These are phyloP conservation scores for Kwoniella heveanensis DNA, from an alignment of 768 basidiomycete genomes.

Conservation along the genomic window DNA sequence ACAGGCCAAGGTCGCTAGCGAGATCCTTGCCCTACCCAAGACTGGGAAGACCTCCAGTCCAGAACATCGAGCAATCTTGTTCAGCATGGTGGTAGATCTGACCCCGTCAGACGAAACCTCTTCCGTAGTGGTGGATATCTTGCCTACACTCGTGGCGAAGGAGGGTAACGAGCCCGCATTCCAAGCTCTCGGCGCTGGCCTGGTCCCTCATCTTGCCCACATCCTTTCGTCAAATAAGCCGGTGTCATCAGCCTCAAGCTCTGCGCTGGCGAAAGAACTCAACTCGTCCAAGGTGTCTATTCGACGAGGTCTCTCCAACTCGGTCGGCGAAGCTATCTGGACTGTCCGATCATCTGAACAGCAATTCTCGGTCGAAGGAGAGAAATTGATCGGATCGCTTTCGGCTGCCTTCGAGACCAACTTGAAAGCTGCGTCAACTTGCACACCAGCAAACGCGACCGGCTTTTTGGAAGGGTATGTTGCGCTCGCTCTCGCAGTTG, in stretches of 20 bases:
- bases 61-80: conserved; percentile 80
- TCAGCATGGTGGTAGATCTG: conserved; percentile 70
- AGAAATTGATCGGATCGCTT: conserved; percentile 63
- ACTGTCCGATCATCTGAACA: conserved; percentile 49
- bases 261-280: conserved; percentile 72
- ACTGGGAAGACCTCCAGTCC: conserved; percentile 82
- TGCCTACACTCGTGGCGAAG: conserved; percentile 64
- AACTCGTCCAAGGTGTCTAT: conserved; percentile 65
- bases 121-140: conserved; percentile 57
- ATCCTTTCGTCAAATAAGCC: conserved; percentile 60
- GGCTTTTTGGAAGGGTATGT: conserved; percentile 86
- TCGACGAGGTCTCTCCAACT: conserved; percentile 66
- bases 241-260: conserved; percentile 59
- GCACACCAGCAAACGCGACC: conserved; percentile 64
- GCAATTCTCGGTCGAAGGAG: conserved; percentile 59
- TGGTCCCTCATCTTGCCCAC: conserved; percentile 66
- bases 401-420: conserved; percentile 68
- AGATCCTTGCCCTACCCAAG: conserved; percentile 74
- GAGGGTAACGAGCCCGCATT: conserved; percentile 75
- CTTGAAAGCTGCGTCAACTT: conserved; percentile 67
- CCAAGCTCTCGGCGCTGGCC: conserved; percentile 61
- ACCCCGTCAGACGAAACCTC: conserved; percentile 62
- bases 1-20: conserved; percentile 62
- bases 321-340: conserved; percentile 68
- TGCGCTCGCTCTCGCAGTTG: conserved; percentile 68